A percentile compares a stretch with the other conserved stretches of the same genome.
These are phyloP conservation scores for Pseudonectria foliicola DNA, from an alignment of 2,329 filamentous ascomycete genomes.

Conservation along the genomic window DNA sequence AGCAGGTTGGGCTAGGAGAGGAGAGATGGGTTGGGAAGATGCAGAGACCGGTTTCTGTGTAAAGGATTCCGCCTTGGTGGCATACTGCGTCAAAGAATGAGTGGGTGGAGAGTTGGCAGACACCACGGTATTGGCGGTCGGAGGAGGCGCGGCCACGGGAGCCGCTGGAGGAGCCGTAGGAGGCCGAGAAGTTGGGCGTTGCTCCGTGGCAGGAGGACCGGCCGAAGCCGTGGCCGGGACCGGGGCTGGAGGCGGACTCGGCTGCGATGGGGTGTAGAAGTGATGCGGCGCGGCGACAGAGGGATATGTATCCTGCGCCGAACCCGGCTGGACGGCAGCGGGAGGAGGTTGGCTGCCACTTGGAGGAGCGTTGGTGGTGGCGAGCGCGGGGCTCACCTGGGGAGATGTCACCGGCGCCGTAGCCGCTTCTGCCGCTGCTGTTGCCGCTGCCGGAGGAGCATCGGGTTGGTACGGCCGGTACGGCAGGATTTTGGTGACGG, in stretches of 20 bases:
- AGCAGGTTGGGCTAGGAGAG: not conserved
- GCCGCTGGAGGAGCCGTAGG: not conserved
- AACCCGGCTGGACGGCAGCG: no score
- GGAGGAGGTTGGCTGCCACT: conserved; percentile 6
- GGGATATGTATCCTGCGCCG: conserved; percentile 7
- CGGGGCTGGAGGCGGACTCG: conserved; percentile 1
- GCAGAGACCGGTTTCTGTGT: not conserved
- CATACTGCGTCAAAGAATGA: not conserved
- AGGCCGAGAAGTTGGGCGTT: conserved; percentile 3
- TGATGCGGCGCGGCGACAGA: conserved; percentile 17
- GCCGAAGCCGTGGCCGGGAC: conserved; percentile 2
- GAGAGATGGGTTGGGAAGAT: not conserved
- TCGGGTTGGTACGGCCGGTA: conserved; percentile 25
- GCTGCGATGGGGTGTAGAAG: conserved; percentile 7
- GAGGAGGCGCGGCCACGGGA: not conserved
- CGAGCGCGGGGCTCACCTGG: not conserved
- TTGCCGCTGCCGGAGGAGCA: conserved; percentile 8
- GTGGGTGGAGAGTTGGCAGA: not conserved
- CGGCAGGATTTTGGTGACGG: conserved; percentile 7
- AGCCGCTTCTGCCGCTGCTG: conserved; percentile 3
- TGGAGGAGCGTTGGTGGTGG: conserved; percentile 4
- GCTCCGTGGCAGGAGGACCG: conserved; percentile 2
- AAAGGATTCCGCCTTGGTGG: not conserved
- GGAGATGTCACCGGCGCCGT: no score
- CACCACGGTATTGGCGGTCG: not conserved